Evolutionary conservation across 1,284 basidiomycete genomes (phyloP).

Genomic region (Trichosporon ovoides): DNA sequence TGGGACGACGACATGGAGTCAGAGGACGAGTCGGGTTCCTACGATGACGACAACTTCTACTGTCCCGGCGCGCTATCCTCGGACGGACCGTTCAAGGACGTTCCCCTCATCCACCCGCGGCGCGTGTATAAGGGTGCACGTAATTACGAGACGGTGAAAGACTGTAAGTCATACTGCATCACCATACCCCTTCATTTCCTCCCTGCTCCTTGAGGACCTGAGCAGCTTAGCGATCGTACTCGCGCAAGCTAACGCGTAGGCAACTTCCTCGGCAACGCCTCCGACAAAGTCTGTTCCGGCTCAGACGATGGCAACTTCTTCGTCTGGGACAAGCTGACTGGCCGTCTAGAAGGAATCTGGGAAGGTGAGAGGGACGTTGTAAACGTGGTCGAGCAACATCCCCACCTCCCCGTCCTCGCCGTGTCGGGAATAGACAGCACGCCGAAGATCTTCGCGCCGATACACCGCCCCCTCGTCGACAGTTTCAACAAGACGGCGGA

Average conservation of each 20-base stretch:
- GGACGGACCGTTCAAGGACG: constrained; percentile 27
- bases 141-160: constrained; percentile 84
- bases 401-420: constrained; percentile 68
- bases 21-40: no score
- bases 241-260: constrained; percentile 53
- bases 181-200: no score
- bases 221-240: no score
- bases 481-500: no score
- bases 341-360: constrained; percentile 65
- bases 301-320: constrained; percentile 75
- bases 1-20: no score
- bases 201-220: no score
- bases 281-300: constrained; percentile 77
- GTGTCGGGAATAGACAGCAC: constrained; percentile 84
- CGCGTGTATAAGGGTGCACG: constrained; percentile 65
- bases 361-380: constrained; percentile 77
- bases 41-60: constrained; percentile 17
- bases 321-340: constrained; percentile 70
- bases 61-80: constrained; percentile 15
- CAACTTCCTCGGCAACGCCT: constrained; percentile 71
- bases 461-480: no score
- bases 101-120: constrained; percentile 66
- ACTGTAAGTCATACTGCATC: constrained; percentile 61
- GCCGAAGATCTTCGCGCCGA: constrained; percentile 57
- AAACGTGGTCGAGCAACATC: constrained; percentile 79